Evolutionary conservation across 352 stramenopile species (phyloP), one percentile per base, ranked within the genome.

Genomic region (Phytophthora tentaculata): DNA sequence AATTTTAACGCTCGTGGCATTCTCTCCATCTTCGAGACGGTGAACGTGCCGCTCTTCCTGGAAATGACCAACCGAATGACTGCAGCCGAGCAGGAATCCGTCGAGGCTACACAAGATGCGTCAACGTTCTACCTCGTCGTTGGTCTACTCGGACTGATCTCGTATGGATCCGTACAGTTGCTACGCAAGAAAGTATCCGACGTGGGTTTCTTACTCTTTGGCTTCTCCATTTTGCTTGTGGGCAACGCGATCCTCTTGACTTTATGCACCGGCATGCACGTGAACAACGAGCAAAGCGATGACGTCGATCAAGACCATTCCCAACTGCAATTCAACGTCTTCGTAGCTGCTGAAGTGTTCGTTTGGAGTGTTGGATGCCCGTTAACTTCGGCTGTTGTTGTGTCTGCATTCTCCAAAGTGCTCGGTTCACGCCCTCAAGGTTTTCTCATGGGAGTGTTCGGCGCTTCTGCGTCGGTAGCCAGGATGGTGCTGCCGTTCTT

Each of bases 21-120:
- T 49, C 68, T 91, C 14, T 89, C 81, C 4, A 75, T 91, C 10
- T 91, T 90, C 47, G 83, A 91, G 71, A 90, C 81, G n/a, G 75
- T 90, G 22, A 89, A 90, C 63, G 73, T 90, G 12, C 77, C 81
- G 47, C 61, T 90, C 4, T 91, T 88, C 48, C 45, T 85, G 22
- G 56, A 77, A 26, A 61, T 76, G 24, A 83, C 82, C 9, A 76
- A 78, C 37, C 69, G 68, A 35, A 82, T 52, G 22, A 79, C 60
- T 10, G 39, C 58, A 9, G 43, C 62, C 26, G 61, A 67, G 43
- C 66, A 79, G 19, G 49, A 71, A 41, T 62, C 60, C 1, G 61
- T 80, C 14, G 47, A 73, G 16, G 68, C 51, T 1, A 79, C 70
- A 4, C 50, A 74, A 8, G 67, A 69, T 3, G 79, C 83, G 0